Conservation (phyloP, 2,329 filamentous ascomycete species). For the Phyllosticta paracitricarpa region DNA sequence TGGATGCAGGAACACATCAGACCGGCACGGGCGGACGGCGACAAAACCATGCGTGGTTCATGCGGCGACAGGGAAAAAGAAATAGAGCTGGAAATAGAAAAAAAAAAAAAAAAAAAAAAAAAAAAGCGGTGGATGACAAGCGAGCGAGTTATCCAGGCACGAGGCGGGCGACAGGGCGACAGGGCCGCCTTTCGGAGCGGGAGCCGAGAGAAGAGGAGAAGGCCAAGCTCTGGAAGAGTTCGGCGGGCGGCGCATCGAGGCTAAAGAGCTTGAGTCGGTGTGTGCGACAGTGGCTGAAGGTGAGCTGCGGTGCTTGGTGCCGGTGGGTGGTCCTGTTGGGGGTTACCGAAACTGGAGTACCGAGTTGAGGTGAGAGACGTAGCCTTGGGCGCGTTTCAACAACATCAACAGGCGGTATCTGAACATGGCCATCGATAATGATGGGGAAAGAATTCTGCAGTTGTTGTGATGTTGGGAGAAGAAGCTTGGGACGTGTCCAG, state of each 20-base stretch:
- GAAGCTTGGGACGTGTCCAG: background rate
- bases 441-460: background rate
- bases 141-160: background rate
- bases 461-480: background rate
- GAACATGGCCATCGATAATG: background rate
- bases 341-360: background rate
- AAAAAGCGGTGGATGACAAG: background rate
- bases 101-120: background rate
- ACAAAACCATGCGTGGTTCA: background rate
- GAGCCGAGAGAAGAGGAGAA: background rate
- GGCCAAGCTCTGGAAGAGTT: constrained; percentile 6
- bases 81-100: too few relatives aligned
- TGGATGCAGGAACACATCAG: background rate
- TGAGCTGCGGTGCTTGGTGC: background rate
- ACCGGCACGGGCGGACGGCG: background rate
- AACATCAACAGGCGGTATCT: background rate
- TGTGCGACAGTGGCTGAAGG: background rate
- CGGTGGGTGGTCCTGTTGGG: constrained; percentile 1
- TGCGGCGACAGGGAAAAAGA: background rate
- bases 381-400: background rate
- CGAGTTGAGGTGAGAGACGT: background rate
- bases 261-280: constrained; percentile 7
- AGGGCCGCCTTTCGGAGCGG: background rate
- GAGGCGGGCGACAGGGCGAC: background rate
- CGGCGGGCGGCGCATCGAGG: background rate